phyloP scores from a whole-genome alignment of 768 basidiomycete genomes.

The Termitomyces sp. region DNA sequence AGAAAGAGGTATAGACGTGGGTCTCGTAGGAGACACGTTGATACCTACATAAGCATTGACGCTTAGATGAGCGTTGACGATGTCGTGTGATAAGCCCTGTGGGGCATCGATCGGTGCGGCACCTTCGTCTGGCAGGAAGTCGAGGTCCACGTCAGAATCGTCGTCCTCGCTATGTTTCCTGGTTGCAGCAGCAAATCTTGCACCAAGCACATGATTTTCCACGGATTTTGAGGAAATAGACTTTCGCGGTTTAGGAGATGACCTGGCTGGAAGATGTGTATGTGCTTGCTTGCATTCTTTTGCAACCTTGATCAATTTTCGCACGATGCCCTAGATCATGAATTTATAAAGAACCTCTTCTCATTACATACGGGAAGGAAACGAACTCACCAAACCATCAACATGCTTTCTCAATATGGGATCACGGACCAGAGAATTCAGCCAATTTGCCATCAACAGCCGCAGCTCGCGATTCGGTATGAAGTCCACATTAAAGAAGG shows the following conservation, averaged over 20 bases:
- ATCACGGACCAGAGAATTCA: conserved; percentile 73
- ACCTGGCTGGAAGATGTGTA: conserved; percentile 32
- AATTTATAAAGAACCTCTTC: conserved; percentile 2
- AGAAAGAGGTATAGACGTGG: conserved; percentile 46
- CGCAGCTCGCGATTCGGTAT: conserved; percentile 75
- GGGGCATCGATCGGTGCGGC: conserved; percentile 21
- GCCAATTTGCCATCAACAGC: conserved; percentile 67
- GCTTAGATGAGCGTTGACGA: conserved; percentile 44
- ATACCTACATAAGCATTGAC: conserved; percentile 30
- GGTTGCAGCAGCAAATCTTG: conserved; percentile 61
- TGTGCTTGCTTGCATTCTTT: conserved; percentile 76
- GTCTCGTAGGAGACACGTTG: conserved; percentile 32
- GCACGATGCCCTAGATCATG: conserved; percentile 61
- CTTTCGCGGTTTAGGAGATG: conserved; percentile 24
- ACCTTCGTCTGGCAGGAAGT: conserved; percentile 57
- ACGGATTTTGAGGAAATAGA: conserved; percentile 30
- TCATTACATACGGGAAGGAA: not conserved
- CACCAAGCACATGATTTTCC: conserved; percentile 49
- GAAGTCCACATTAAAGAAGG: conserved; percentile 89
- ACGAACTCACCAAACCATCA: conserved; percentile 62
- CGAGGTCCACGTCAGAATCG: conserved; percentile 74
- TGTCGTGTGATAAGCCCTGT: conserved; percentile 35
- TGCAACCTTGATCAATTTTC: conserved; percentile 77
- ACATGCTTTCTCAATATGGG: conserved; percentile 59
- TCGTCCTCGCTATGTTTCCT: conserved; percentile 41